These are phyloP conservation scores for Casuarina cunninghamiana DNA, from an alignment of 306 rosid species.

Conservation along the genomic window DNA sequence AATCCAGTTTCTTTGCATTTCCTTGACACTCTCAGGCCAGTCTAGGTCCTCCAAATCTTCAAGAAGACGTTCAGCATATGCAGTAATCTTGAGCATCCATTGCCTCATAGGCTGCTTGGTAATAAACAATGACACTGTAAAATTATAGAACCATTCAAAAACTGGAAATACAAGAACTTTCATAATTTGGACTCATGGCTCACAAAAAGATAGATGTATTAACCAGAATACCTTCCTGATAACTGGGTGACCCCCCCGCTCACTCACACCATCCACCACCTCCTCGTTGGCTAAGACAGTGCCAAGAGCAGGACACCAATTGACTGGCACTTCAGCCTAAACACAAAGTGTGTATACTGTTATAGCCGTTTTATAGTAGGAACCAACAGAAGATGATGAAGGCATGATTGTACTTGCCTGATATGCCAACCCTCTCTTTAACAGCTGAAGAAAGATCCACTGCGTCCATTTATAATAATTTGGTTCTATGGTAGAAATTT, in stretches of 20 bases:
- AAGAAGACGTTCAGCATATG: constrained; percentile 95
- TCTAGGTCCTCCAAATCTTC: constrained; percentile 90
- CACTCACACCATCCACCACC: constrained; percentile 95
- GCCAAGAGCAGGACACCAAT: constrained; percentile 99
- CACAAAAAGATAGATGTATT: constrained; percentile 14
- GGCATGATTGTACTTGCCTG: constrained; percentile 53
- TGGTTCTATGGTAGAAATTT: constrained; percentile 90
- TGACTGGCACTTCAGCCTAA: constrained; percentile 99
- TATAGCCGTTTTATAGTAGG: constrained; percentile 16
- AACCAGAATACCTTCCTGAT: constrained; percentile 65
- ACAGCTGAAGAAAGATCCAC: constrained; percentile 94
- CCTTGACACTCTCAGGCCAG: constrained; percentile 98
- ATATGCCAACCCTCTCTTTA: constrained; percentile 92
- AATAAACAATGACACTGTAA: constrained; percentile 86
- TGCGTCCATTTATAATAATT: constrained; percentile 96
- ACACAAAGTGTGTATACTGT: constrained; percentile 21
- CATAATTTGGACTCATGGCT: constrained; percentile 12
- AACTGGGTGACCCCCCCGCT: constrained; percentile 96
- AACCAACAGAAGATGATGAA: constrained; percentile 14
- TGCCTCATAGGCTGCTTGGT: constrained; percentile 99
- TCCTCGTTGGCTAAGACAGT: constrained; percentile 99
- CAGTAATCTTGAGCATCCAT: constrained; percentile 99
- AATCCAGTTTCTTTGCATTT: constrained; percentile 99
- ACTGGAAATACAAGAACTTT: constrained; percentile 34
- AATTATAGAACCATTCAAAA: constrained; percentile 65